Percentiles rank a stretch among this genome's conserved stretches.
phyloP scores from a whole-genome alignment of 176 grass and related monocot genomes.

The Ensete glaucum region DNA sequence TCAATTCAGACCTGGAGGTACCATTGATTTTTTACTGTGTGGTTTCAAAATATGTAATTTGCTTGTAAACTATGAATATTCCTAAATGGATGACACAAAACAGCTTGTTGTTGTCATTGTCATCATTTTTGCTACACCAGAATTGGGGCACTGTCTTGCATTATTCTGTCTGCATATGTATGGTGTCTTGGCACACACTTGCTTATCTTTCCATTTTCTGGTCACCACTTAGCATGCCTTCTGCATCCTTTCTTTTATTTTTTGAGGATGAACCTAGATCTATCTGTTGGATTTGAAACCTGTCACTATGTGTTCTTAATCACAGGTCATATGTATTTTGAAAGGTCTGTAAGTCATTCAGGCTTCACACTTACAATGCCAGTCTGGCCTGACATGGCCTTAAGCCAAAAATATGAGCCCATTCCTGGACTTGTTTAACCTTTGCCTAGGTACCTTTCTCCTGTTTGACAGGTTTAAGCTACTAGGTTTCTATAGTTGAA shows the following conservation, averaged over 20 bases:
- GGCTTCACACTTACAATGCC: too few relatives aligned
- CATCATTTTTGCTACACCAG: too few relatives aligned
- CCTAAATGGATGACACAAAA: too few relatives aligned
- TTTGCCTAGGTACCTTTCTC: neutral
- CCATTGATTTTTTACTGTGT: constrained; percentile 2
- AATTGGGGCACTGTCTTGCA: neutral
- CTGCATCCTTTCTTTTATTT: neutral
- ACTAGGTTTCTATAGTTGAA: neutral
- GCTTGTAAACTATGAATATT: neutral
- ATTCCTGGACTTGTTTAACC: neutral
- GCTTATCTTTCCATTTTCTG: neutral
- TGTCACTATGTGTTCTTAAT: neutral
- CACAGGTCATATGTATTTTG: too few relatives aligned
- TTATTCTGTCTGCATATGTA: neutral
- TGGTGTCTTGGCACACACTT: neutral
- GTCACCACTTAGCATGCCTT: neutral
- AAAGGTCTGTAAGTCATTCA: too few relatives aligned
- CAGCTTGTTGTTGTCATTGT: too few relatives aligned
- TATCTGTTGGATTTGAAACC: neutral
- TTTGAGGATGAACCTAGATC: constrained; percentile 6
- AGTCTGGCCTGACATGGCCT: too few relatives aligned
- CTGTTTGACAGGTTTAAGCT: neutral
- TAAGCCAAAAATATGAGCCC: neutral
- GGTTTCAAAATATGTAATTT: neutral
- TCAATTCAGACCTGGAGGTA: constrained; percentile 99